Percentiles rank a stretch among this genome's conserved stretches.
phyloP scores from a whole-genome alignment of 2,329 filamentous ascomycete species.

The Leptographium galeiforme region DNA sequence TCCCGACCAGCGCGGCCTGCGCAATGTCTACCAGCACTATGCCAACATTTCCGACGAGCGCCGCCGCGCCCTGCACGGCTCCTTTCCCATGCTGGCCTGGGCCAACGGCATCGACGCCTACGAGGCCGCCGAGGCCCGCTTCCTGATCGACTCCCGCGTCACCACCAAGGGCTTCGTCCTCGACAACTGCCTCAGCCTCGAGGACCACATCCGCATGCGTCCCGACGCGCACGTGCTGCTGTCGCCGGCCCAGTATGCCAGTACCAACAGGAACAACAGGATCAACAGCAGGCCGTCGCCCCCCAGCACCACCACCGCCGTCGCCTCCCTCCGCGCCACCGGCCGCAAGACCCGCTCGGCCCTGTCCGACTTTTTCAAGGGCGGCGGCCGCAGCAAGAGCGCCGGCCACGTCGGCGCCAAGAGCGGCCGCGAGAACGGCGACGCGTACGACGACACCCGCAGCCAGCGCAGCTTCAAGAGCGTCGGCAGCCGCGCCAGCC shows the following conservation, averaged over 20 bases:
- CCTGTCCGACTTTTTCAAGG: background rate
- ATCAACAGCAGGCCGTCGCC: background rate
- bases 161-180: background rate
- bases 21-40: constrained; percentile 9
- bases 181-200: constrained; percentile 6
- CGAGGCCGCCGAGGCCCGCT: constrained; percentile 7
- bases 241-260: too few species aligned
- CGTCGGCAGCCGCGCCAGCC: background rate
- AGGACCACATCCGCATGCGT: constrained; percentile 11
- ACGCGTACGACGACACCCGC: background rate
- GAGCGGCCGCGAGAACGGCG: background rate
- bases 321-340: background rate
- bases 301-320: background rate
- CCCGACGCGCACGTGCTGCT: constrained; percentile 6
- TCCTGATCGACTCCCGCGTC: constrained; percentile 6
- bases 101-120: constrained; percentile 8
- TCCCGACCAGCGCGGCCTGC: constrained; percentile 5
- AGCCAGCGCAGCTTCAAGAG: background rate
- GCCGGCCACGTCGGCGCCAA: background rate
- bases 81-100: constrained; percentile 12
- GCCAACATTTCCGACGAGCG: background rate
- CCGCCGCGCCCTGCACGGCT: constrained; percentile 8
- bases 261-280: too few species aligned
- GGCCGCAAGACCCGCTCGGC: background rate
- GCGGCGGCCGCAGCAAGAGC: background rate